Base-by-base conservation (phyloP, 2,329 filamentous ascomycete genomes). In the Colletotrichum neosansevieriae region DNA sequence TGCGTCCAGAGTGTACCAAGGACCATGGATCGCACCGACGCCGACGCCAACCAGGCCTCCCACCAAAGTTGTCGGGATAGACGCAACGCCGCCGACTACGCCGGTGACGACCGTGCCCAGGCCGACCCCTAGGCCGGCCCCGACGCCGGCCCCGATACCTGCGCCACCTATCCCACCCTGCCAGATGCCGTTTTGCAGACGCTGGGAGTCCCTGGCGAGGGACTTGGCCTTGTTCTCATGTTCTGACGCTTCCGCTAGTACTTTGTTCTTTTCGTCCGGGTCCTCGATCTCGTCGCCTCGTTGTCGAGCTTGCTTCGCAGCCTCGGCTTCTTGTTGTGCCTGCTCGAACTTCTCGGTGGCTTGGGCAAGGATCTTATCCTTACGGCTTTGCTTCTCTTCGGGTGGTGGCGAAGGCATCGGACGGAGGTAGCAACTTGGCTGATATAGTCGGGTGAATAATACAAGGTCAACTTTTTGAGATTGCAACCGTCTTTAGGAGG, bases 111-210 rank as follows among this genome's bases (percentile, higher is more conserved):
- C 15, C 15, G 65, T 59, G 10, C 65, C 65, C 12, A 68, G 47
- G 12, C 65, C 65, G 13, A 54, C 65, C 11, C 65, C 61, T 4
- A 68, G 17, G 6, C 65, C 65, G 3, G 62, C 56, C 4, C 65
- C 65, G 9, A 68, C 9, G 2, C 61, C 62, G 2, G 65, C 65
- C 4, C 65, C 65, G n/a, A 68, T 68, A 2, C 65, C 65, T 13
- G 65, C 65, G 34, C 65, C 65, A 21, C 65, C 61, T 5, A 68
- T 11, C 5, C 65, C 65, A 32, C 65, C 65, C 49, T 68, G 65
- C 65, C 65, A 68, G 13, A 68, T 13, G 32, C 65, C 65, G 34
- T 61, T 68, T 29, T 68, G 65, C 19, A 68, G 24, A 4, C 65
- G 54, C 17, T 68, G 54, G n/a, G 65, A 45, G 7, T 68, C 61